Evolutionary conservation across 108 stramenopile genomes (phyloP), one percentile per base, ranked within the genome.

Genomic region (Pseudonitzschia delicatissima): DNA sequence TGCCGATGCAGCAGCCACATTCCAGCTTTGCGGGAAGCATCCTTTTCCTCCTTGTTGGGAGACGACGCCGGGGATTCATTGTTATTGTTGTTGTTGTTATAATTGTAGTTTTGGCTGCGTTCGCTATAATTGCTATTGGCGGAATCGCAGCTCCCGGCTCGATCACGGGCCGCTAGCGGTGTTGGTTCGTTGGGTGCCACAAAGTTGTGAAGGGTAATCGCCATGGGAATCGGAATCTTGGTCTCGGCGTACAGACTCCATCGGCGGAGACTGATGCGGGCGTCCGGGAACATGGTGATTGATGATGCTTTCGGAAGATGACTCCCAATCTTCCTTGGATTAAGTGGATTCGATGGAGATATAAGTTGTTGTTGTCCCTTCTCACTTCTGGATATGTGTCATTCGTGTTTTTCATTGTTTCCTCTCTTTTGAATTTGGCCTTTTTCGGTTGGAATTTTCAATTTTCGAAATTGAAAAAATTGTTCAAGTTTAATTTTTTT

Each of bases 191-290:
- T 18, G 5, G 36, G 60, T 37, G 39, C 23, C 8, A 37, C 4
- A 26, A 66, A 36, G 51, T 74, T 74, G 39, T 67, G 73, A 45
- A 74, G 60, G 9, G 45, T 67, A 20, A 74, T 66, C 3, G 53
- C 66, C 23, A 74, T 44, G 42, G 73, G 73, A 48, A 74, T 67
- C 13, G 73, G 73, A 62, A 67, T 55, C 42, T 62, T 74, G 28
- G 37, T 57, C 18, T 68, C 31, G 36, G 49, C 36, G 18, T 11
- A 51, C 2, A 58, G 51, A 52, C 70, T 63, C 70, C 70, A 71
- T 52, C 62, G 70, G 18, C 72, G 64, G 7, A 73, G 17, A 27
- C 72, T 73, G 35, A 63, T 64, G 37, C 72, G 57, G 7, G 64
- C 64, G 25, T 42, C 37, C 17, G 64, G 72, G 27, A 73, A 66